phyloP scores from a whole-genome alignment of 2,329 filamentous ascomycete species.

The Calonectria hongkongensis region DNA sequence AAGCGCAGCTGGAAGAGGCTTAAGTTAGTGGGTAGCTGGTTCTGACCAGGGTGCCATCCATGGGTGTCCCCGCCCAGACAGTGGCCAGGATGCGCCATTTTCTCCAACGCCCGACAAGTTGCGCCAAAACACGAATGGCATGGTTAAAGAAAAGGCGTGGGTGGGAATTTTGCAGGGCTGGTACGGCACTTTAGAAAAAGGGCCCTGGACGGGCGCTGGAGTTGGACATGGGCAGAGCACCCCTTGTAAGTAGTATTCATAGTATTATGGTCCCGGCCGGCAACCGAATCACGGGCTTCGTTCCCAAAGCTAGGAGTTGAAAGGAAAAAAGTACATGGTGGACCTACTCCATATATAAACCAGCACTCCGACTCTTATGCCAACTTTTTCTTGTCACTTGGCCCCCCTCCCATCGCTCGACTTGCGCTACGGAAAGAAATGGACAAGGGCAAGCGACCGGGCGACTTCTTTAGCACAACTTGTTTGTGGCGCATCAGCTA shows the following conservation, averaged over 20 bases:
- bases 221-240: conserved; percentile 3
- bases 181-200: conserved; percentile 11
- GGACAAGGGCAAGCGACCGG: conserved; percentile 29
- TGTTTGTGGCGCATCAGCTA: conserved; percentile 28
- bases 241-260: conserved; percentile 10
- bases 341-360: conserved; percentile 4
- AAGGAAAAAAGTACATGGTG: conserved; percentile 10
- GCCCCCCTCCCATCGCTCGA: background rate
- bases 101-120: conserved; percentile 41
- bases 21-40: conserved; percentile 4
- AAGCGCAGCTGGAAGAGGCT: conserved; percentile 30
- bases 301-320: background rate
- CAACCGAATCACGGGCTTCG: background rate
- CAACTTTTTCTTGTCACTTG: conserved; percentile 17
- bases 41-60: conserved; percentile 9
- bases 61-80: conserved; percentile 30
- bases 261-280: conserved; percentile 2
- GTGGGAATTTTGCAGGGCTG: conserved; percentile 21
- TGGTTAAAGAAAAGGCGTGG: conserved; percentile 31
- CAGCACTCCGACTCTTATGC: background rate
- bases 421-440: background rate
- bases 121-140: conserved; percentile 35
- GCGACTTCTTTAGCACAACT: background rate
- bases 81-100: conserved; percentile 44
- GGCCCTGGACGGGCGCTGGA: conserved; percentile 23